These are phyloP conservation scores for Pythium phragmiticola DNA, from an alignment of 352 stramenopile species.

Conservation along the genomic window DNA sequence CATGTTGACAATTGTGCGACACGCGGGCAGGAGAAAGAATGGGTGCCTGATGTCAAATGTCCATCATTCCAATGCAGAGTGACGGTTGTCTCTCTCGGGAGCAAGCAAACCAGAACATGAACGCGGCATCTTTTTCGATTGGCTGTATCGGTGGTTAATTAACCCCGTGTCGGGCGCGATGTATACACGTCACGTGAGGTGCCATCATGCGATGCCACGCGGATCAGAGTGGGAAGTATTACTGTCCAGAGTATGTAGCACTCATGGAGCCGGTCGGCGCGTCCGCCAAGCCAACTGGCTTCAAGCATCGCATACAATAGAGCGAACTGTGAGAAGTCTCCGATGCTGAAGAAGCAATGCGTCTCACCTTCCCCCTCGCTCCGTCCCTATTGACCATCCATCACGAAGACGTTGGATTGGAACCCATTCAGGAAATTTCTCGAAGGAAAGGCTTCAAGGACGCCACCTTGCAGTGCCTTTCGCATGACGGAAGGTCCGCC, in stretches of 20 bases:
- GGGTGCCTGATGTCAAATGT: too few species aligned
- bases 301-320: neutral
- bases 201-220: too few species aligned
- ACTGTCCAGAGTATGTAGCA: neutral
- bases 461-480: neutral
- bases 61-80: too few species aligned
- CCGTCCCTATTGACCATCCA: neutral
- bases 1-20: too few species aligned
- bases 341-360: neutral
- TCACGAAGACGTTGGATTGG: neutral
- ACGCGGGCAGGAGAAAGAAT: too few species aligned
- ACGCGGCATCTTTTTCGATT: too few species aligned
- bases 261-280: neutral
- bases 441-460: too few species aligned
- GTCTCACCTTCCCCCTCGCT: neutral
- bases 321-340: neutral
- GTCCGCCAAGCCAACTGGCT: slow-evolving; percentile 14
- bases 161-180: too few species aligned
- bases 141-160: too few species aligned
- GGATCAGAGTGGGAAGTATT: neutral
- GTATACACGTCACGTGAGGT: too few species aligned
- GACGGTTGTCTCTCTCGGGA: too few species aligned
- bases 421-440: neutral
- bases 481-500: neutral
- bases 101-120: too few species aligned